Evolutionary conservation across 169 alveolate species (phyloP).

Genomic region (Eimeria acervulina): DNA sequence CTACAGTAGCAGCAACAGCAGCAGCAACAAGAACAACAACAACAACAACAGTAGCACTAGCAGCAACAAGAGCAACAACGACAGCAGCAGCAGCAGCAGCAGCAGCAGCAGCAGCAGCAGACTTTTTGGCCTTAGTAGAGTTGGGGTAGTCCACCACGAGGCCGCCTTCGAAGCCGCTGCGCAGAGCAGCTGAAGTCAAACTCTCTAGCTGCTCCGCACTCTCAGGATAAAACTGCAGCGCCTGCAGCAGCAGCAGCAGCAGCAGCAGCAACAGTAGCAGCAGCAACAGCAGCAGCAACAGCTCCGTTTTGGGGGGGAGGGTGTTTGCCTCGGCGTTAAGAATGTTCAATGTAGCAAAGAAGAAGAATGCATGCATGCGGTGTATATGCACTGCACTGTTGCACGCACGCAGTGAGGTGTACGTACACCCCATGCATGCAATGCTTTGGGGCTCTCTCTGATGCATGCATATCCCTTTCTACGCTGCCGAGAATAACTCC

Average conservation of each 20-base stretch:
- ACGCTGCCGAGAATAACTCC: no score
- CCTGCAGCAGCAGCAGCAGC: constrained; percentile 71
- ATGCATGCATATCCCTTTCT: no score
- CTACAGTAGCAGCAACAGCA: background rate
- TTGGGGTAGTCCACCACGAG: constrained; percentile 97
- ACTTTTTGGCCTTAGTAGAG: constrained; percentile 85
- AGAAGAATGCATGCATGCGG: no score
- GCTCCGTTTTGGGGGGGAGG: no score
- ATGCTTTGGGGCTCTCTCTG: no score
- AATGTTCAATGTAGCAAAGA: background rate
- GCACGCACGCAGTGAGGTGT: no score
- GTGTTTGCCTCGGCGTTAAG: no score
- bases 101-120: constrained; percentile 81
- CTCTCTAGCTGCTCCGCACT: constrained; percentile 91
- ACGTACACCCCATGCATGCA: background rate
- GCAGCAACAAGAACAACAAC: background rate
- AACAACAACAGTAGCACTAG: background rate
- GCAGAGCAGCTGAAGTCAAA: constrained; percentile 94
- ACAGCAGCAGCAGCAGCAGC: constrained; percentile 30
- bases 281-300: background rate
- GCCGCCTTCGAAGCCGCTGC: constrained; percentile 95
- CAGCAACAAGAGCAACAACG: background rate
- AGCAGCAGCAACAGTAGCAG: constrained; percentile 12
- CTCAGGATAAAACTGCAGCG: constrained; percentile 84
- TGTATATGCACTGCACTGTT: no score